phyloP scores from a whole-genome alignment of 2,329 filamentous ascomycete genomes.

The Ampelomyces quisqualis region DNA sequence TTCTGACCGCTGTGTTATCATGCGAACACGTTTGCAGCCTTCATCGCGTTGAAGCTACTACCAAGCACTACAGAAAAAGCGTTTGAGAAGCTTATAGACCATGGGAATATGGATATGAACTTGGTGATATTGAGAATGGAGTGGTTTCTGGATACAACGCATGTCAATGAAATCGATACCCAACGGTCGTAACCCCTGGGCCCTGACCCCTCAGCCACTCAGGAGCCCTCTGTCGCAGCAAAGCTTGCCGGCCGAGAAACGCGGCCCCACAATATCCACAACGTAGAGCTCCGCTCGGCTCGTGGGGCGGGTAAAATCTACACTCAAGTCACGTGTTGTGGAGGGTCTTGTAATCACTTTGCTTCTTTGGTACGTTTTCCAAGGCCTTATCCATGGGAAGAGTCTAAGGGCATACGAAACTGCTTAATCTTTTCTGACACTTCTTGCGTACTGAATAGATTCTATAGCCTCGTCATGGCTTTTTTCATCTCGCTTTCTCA shows the following conservation, averaged over 20 bases:
- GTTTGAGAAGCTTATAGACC: not conserved
- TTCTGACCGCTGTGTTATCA: too few relatives aligned
- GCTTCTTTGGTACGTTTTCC: conserved; percentile 2
- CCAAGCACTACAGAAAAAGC: not conserved
- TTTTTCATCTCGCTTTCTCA: conserved; percentile 11
- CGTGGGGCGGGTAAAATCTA: too few relatives aligned
- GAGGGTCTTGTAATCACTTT: not conserved
- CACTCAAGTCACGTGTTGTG: too few relatives aligned
- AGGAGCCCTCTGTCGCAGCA: conserved; percentile 1
- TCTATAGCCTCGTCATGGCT: not conserved
- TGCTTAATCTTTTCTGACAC: not conserved
- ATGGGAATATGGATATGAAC: too few relatives aligned
- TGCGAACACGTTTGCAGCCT: too few relatives aligned
- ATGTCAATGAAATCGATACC: not conserved
- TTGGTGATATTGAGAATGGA: too few relatives aligned
- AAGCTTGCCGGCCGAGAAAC: not conserved
- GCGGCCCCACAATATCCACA: not conserved
- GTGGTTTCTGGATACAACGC: not conserved
- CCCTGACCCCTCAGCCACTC: not conserved
- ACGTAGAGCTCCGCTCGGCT: too few relatives aligned
- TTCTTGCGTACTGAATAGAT: not conserved
- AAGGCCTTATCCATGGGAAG: not conserved
- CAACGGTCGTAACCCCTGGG: not conserved
- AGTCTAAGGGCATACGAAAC: not conserved
- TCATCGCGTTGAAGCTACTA: not conserved